These are phyloP conservation scores for Aurifilum marmelostoma DNA, from an alignment of 2,329 filamentous ascomycete species.

Conservation along the genomic window DNA sequence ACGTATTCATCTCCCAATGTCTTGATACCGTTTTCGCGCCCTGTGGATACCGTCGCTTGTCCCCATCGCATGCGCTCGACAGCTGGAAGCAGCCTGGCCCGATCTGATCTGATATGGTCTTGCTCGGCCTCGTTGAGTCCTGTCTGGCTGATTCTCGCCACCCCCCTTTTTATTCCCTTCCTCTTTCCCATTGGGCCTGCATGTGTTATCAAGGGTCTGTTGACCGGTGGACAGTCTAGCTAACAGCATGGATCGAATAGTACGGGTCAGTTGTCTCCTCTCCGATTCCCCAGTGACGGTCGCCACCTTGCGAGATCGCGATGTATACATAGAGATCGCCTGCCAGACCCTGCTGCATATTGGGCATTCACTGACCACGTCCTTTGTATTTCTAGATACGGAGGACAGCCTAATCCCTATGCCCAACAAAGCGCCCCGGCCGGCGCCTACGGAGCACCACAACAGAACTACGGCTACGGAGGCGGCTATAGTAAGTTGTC, in stretches of 20 bases:
- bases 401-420: slow-evolving; percentile 59
- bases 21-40: not conserved
- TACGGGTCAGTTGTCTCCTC: slow-evolving; percentile 54
- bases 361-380: slow-evolving; percentile 37
- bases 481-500: slow-evolving; percentile 26
- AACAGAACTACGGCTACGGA: slow-evolving; percentile 17
- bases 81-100: not conserved
- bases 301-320: not conserved
- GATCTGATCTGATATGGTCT: not conserved
- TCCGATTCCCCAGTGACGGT: not conserved
- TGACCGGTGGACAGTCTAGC: slow-evolving; percentile 30
- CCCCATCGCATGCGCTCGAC: not conserved
- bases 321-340: not conserved
- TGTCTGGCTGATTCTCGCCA: not conserved
- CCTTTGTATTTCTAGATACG: slow-evolving; percentile 50
- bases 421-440: slow-evolving; percentile 51
- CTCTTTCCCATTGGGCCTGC: not conserved
- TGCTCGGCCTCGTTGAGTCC: not conserved
- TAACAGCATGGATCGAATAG: slow-evolving; percentile 52
- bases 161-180: not conserved
- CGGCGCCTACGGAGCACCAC: slow-evolving; percentile 39
- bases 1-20: not conserved
- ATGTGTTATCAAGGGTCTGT: not conserved
- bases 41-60: not conserved
- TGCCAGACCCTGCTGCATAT: not conserved